Evolutionary conservation across 805 yeast genomes (phyloP).

Genomic region (Kurtzmaniella fragi): DNA sequence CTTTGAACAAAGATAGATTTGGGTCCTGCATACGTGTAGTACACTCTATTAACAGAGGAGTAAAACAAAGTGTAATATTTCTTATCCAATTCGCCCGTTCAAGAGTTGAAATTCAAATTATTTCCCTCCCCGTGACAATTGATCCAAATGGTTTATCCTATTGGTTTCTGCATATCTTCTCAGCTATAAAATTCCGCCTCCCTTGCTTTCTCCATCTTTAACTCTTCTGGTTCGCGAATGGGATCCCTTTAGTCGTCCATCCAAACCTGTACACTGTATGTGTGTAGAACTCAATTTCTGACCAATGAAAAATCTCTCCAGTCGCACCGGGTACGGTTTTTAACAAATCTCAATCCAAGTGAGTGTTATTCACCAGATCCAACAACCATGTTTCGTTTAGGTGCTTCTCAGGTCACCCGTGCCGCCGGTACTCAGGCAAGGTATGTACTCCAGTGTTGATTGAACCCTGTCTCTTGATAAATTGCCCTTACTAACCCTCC

Average conservation of each 20-base stretch:
- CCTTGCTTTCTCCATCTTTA: too few species aligned
- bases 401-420: conserved; percentile 49
- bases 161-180: too few species aligned
- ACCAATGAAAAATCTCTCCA: conserved; percentile 13
- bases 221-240: too few species aligned
- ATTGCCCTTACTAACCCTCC: conserved; percentile 18
- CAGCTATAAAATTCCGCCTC: too few species aligned
- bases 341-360: conserved; percentile 2
- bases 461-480: not conserved
- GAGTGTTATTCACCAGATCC: conserved; percentile 11
- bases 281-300: conserved; percentile 5
- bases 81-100: too few species aligned
- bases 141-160: too few species aligned
- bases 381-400: conserved; percentile 47
- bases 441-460: conserved; percentile 32
- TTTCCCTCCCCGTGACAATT: too few species aligned
- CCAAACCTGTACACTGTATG: conserved; percentile 1
- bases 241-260: not conserved
- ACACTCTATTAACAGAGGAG: too few species aligned
- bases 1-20: too few species aligned
- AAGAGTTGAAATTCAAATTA: too few species aligned
- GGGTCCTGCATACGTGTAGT: too few species aligned
- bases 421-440: conserved; percentile 39
- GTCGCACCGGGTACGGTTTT: conserved; percentile 2
- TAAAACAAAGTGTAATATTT: too few species aligned